A percentile compares a stretch with the other conserved stretches of the same genome.
These are phyloP conservation scores for Neurospora sp. DNA, from an alignment of 2,329 filamentous ascomycete species.

Conservation along the genomic window DNA sequence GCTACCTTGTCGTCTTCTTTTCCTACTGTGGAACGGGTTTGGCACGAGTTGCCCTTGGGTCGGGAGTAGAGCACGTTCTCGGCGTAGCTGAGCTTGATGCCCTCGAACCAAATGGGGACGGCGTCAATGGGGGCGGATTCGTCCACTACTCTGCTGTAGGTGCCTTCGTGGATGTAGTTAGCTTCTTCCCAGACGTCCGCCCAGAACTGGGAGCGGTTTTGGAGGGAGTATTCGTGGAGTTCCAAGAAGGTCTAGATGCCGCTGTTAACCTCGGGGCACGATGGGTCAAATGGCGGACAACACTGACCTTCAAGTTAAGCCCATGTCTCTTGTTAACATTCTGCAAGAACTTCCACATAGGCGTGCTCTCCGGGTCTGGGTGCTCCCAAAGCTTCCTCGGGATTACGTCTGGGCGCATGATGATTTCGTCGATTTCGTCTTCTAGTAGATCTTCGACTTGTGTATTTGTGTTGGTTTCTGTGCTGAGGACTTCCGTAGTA, in stretches of 20 bases:
- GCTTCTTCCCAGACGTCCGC: constrained; percentile 50
- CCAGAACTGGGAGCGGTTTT: constrained; percentile 55
- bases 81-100: constrained; percentile 64
- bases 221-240: constrained; percentile 60
- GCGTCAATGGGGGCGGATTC: constrained; percentile 58
- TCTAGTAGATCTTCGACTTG: neutral
- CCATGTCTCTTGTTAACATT: constrained; percentile 48
- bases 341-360: constrained; percentile 60
- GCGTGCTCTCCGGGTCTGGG: constrained; percentile 48
- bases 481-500: neutral
- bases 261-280: neutral
- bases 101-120: constrained; percentile 69
- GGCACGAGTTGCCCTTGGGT: constrained; percentile 26
- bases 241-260: constrained; percentile 51
- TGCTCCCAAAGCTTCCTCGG: constrained; percentile 37
- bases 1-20: constrained; percentile 67
- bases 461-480: neutral
- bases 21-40: constrained; percentile 37
- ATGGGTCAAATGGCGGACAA: neutral
- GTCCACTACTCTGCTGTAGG: constrained; percentile 53
- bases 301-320: constrained; percentile 45
- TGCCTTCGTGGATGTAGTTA: constrained; percentile 54
- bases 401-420: neutral
- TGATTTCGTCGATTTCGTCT: neutral
- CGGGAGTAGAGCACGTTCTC: constrained; percentile 67